Conservation (phyloP, 2,329 filamentous ascomycete genomes). For the Trichoderma arundinaceum region DNA sequence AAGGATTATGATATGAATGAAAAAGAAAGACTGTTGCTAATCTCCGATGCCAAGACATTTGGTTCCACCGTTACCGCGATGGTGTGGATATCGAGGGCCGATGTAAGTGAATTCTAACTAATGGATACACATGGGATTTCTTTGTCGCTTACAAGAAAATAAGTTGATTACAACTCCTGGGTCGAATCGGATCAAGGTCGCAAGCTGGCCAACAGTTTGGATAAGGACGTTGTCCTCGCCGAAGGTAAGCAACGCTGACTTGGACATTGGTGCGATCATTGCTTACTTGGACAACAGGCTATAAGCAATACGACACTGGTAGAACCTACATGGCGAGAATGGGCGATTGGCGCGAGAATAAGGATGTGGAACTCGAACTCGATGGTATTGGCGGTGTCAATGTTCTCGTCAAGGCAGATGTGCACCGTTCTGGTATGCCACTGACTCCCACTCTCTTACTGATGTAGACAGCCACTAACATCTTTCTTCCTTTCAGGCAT, state of each 20-base stretch:
- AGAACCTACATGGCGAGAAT: conserved; percentile 87
- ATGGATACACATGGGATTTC: not conserved
- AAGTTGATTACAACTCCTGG: conserved; percentile 99
- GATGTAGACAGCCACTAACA: conserved; percentile 37
- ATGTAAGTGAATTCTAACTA: conserved; percentile 66
- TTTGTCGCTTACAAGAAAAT: conserved; percentile 16
- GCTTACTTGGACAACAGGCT: conserved; percentile 62
- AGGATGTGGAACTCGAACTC: conserved; percentile 88
- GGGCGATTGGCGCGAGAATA: conserved; percentile 91
- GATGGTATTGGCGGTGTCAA: conserved; percentile 97
- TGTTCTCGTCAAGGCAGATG: conserved; percentile 96
- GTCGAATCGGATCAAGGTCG: conserved; percentile 87
- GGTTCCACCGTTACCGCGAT: conserved; percentile 90
- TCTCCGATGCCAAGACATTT: conserved; percentile 70
- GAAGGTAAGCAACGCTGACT: conserved; percentile 66
- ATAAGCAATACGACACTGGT: conserved; percentile 90
- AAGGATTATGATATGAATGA: conserved; percentile 50
- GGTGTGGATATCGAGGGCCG: conserved; percentile 88
- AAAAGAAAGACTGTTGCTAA: conserved; percentile 10
- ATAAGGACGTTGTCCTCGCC: conserved; percentile 82
- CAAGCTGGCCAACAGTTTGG: conserved; percentile 72
- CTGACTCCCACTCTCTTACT: not conserved
- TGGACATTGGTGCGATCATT: not conserved
- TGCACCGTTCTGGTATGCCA: conserved; percentile 83
- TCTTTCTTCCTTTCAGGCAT: conserved; percentile 65